Percentiles rank a stretch among this genome's conserved stretches.
Evolutionary conservation across 2,329 filamentous ascomycete genomes (phyloP).

Genomic region (Nigrospora sphaerica): DNA sequence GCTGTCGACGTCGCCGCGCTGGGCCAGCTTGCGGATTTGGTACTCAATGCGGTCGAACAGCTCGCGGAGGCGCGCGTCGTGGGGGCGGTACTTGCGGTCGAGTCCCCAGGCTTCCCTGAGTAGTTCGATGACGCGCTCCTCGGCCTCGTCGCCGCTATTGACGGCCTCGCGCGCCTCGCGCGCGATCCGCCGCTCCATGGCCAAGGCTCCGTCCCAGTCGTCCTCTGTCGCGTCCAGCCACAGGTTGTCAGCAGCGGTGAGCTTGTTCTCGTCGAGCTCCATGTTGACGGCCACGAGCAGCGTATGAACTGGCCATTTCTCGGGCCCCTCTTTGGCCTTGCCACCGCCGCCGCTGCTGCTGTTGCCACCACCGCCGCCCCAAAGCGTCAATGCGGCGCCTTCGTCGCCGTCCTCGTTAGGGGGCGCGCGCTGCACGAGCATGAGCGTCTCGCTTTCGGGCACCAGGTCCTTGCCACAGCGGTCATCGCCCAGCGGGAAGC

Average conservation of each 20-base stretch:
- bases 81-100: neutral
- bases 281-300: neutral
- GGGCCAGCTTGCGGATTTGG: neutral
- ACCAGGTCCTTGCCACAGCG: neutral
- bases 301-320: neutral
- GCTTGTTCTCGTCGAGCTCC: neutral
- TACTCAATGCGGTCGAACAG: constrained; percentile 1
- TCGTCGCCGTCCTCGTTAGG: too few relatives aligned
- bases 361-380: too few relatives aligned
- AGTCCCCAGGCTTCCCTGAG: too few relatives aligned
- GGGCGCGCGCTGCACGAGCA: neutral
- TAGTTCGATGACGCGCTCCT: too few relatives aligned
- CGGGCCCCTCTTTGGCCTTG: neutral
- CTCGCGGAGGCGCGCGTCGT: neutral
- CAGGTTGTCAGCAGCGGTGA: too few relatives aligned
- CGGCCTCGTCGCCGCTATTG: too few relatives aligned
- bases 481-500: neutral
- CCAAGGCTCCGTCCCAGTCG: too few relatives aligned
- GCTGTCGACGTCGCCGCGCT: neutral
- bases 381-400: too few relatives aligned
- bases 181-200: too few relatives aligned
- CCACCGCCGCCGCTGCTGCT: too few relatives aligned
- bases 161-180: too few relatives aligned
- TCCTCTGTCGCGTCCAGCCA: too few relatives aligned
- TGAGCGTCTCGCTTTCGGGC: neutral